Conservation (phyloP, 257 asterid genomes). For the Nicotiana sylvestris region DNA sequence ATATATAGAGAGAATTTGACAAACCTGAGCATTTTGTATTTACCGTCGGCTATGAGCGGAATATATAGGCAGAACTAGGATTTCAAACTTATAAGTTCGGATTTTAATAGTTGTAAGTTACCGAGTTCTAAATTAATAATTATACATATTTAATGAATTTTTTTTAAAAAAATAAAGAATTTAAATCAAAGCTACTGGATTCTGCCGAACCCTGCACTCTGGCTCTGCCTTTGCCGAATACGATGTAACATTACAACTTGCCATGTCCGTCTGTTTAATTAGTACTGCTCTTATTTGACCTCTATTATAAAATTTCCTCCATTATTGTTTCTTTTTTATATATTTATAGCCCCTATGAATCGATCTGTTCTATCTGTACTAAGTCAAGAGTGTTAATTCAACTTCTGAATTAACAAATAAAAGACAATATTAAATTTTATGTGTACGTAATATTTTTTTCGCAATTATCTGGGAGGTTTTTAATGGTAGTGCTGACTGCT, state of each 20-base stretch:
- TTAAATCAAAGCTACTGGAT: too few species aligned
- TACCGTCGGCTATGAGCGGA: too few species aligned
- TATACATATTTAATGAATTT: too few species aligned
- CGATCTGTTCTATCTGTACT: not conserved
- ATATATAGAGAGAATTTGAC: not conserved
- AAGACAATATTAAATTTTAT: too few species aligned
- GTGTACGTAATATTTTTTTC: too few species aligned
- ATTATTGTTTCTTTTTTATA: not conserved
- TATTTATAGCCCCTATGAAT: not conserved
- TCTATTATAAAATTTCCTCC: not conserved
- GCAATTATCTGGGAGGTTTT: not conserved
- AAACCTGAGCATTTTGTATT: not conserved
- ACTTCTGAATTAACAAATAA: not conserved
- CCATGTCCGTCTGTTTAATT: not conserved
- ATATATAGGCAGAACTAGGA: fast-evolving
- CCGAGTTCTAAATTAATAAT: too few species aligned
- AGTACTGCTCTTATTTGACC: not conserved
- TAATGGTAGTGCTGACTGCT: too few species aligned
- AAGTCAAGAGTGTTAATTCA: not conserved
- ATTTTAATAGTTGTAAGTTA: too few species aligned
- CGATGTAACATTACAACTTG: constrained; percentile 8
- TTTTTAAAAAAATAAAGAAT: fast-evolving
- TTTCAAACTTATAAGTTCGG: too few species aligned
- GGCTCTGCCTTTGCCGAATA: not conserved
- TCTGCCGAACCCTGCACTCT: too few species aligned